phyloP scores from a whole-genome alignment of 176 grass and related monocot genomes.

The Oropetium thomaeum region DNA sequence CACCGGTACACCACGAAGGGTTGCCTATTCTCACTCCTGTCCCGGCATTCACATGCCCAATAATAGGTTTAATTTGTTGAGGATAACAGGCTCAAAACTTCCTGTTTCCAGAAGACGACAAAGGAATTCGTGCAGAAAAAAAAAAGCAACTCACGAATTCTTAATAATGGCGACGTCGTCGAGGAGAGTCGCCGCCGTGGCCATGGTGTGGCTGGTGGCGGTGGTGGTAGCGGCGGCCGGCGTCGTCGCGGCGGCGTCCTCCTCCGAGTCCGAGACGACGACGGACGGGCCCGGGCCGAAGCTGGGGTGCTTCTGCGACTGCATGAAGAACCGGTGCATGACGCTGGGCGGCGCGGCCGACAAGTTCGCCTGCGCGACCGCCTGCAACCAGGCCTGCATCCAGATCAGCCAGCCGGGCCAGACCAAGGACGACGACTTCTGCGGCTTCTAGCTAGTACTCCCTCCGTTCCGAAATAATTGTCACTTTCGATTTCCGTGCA shows the following conservation, averaged over 20 bases:
- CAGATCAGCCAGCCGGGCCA: constrained; percentile 36
- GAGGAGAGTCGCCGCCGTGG: not conserved
- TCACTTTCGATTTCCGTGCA: too few relatives aligned
- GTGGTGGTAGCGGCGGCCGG: not conserved
- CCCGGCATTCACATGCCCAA: not conserved
- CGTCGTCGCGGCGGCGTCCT: not conserved
- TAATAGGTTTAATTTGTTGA: not conserved
- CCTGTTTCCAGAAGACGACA: too few relatives aligned
- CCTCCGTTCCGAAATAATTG: too few relatives aligned
- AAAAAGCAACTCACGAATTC: not conserved
- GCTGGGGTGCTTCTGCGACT: constrained; percentile 39
- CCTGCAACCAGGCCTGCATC: constrained; percentile 23
- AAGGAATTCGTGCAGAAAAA: too few relatives aligned
- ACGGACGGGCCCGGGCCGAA: not conserved
- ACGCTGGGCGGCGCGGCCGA: not conserved
- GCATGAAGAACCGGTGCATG: constrained; percentile 45
- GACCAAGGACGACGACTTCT: constrained; percentile 5
- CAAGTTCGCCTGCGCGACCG: constrained; percentile 23
- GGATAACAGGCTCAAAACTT: not conserved
- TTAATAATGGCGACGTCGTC: not conserved
- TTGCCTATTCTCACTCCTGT: not conserved
- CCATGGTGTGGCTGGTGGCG: not conserved
- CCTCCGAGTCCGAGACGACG: not conserved
- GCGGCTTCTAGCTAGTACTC: constrained; percentile 29
- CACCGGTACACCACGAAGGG: not conserved